Evolutionary conservation across 805 yeast genomes (phyloP).

Genomic region (Wickerhamiella vanderwaltii): DNA sequence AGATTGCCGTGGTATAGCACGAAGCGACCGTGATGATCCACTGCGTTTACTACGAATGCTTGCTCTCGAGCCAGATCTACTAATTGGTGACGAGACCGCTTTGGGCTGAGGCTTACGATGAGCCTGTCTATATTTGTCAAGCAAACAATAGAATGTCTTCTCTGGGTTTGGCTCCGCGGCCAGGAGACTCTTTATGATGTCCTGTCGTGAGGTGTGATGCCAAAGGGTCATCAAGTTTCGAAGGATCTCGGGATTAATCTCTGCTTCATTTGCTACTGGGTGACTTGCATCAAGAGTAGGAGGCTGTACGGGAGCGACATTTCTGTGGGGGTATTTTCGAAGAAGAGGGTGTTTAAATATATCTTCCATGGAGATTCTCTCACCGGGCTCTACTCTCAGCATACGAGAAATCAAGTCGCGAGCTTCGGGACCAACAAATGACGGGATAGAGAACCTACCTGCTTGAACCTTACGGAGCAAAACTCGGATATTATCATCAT

Average conservation of each 20-base stretch:
- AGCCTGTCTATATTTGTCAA: slow-evolving; percentile 61
- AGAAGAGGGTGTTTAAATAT: slow-evolving; percentile 74
- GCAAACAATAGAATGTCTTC: slow-evolving; percentile 65
- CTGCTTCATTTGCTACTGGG: slow-evolving; percentile 31
- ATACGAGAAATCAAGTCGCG: slow-evolving; percentile 70
- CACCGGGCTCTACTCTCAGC: slow-evolving; percentile 69
- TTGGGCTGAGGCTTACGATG: slow-evolving; percentile 27
- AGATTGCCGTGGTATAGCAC: slow-evolving; percentile 5
- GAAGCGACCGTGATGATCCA: slow-evolving; percentile 5
- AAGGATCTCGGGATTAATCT: slow-evolving; percentile 61
- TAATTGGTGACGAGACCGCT: not conserved
- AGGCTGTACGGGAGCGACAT: slow-evolving; percentile 28
- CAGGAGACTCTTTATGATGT: slow-evolving; percentile 41
- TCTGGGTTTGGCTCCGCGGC: slow-evolving; percentile 55
- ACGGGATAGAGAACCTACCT: slow-evolving; percentile 78
- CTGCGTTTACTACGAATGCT: slow-evolving; percentile 2
- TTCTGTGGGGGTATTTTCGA: slow-evolving; percentile 63
- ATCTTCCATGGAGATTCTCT: slow-evolving; percentile 66
- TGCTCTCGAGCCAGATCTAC: not conserved
- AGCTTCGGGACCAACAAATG: slow-evolving; percentile 68
- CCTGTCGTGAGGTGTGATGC: slow-evolving; percentile 56
- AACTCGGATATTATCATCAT: slow-evolving; percentile 86
- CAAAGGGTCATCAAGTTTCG: slow-evolving; percentile 67
- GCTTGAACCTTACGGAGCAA: slow-evolving; percentile 80
- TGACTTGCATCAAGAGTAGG: slow-evolving; percentile 23